Percentiles rank a stretch among this genome's conserved stretches.
Conservation (phyloP, 345 rosid genomes). For the thale cress (Arabidopsis thaliana) region DNA sequence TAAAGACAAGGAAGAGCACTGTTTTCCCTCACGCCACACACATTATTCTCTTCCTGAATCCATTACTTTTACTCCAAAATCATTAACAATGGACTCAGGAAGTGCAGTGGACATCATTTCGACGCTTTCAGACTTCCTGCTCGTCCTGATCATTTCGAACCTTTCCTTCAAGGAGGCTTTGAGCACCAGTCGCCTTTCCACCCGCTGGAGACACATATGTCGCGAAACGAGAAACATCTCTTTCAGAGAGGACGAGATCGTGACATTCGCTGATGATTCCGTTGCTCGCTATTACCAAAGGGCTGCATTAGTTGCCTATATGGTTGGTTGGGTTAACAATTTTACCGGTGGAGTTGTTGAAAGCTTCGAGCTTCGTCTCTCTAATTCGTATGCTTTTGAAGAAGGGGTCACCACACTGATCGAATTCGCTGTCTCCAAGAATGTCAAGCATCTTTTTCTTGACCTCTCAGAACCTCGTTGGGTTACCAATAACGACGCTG, state of each 20-base stretch:
- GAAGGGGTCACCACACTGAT: conserved; percentile 25
- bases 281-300: background rate
- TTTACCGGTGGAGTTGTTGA: background rate
- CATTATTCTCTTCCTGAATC: background rate
- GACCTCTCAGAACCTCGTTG: conserved; percentile 50
- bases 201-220: background rate
- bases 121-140: background rate
- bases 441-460: conserved; percentile 39
- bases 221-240: background rate
- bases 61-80: background rate
- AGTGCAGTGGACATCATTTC: background rate
- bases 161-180: background rate
- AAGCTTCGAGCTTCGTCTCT: conserved; percentile 36
- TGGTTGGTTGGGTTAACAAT: conserved; percentile 16
- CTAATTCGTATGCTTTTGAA: conserved; percentile 38
- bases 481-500: background rate
- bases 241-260: background rate
- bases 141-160: background rate
- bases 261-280: no score
- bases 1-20: background rate
- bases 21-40: background rate
- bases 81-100: background rate
- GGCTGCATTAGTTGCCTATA: conserved; percentile 25
- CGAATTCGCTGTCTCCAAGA: conserved; percentile 26
- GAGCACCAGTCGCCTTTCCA: background rate